Base-by-base conservation (phyloP, 805 yeast species). In the Debaryomyces maramus region DNA sequence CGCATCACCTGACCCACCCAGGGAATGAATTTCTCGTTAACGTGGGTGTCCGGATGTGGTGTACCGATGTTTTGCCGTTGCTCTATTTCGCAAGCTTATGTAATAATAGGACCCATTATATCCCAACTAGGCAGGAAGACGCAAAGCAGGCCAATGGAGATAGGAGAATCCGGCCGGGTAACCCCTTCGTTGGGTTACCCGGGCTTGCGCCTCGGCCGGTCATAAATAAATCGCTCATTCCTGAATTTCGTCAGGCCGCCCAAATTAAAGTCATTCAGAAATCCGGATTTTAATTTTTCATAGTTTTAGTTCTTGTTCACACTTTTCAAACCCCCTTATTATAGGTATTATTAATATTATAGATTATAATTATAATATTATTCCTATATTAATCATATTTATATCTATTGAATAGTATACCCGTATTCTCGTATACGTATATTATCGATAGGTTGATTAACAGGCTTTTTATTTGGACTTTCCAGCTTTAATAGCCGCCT, bases 231-330 rank as follows among this genome's bases (percentile, higher is more conserved):
- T 32, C 19, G 34, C 34, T 18, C 13, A 16, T 32, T 32, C 34
- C 34, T 32, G 34, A 32, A 32, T 17, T 32, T 32, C 9, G 20
- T 16, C 31, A 6, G 14, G 36, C 13, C 36, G 22, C 22, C 20
- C 22, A 20, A 15, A 19, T 33, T 22, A 21, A 33, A 33, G 23
- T 20, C 18, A 20, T 22, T 20, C 27, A 22, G 36, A 33, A 33
- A 33, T 33, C 36, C 36, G 36, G 36, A 33, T 33, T 33, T 9
- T 24, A 21, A 33, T 19, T 21, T 22, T 22, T 13, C 20, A n/a
- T 18, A 11, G n/a, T 22, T 16, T 16, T 24, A 20, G 24, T 14
- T 13, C 19, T 33, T 24, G 13, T 24, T 24, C 28, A 24, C 28
- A 29, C 32, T n/a, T 16, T 16, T 16, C 18, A 29, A 29, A 29